phyloP scores from a whole-genome alignment of 2,329 filamentous ascomycete genomes.

The Colletotrichum sp. region DNA sequence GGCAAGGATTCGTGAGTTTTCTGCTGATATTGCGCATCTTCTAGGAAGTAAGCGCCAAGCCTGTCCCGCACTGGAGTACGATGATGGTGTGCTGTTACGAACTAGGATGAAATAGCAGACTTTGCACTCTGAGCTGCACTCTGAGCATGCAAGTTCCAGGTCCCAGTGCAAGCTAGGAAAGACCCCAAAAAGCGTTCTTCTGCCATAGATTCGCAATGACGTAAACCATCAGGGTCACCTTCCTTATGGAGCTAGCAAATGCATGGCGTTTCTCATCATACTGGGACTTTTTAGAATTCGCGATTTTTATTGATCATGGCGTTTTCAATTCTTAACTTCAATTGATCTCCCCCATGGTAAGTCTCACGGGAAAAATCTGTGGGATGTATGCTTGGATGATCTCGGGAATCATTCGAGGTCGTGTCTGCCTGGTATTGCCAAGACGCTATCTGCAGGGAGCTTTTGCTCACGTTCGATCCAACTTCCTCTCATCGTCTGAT shows the following conservation, averaged over 20 bases:
- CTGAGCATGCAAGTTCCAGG: background rate
- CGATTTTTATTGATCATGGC: background rate
- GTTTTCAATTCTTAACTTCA: background rate
- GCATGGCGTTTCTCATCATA: background rate
- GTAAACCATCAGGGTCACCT: background rate
- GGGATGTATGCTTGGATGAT: background rate
- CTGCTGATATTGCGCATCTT: background rate
- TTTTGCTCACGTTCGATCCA: background rate
- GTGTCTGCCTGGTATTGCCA: background rate
- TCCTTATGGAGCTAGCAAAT: conserved; percentile 10
- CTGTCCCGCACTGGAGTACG: background rate
- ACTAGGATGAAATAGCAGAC: background rate
- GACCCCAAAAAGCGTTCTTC: background rate
- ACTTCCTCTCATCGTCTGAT: background rate
- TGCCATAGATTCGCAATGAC: background rate
- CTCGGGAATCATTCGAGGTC: background rate
- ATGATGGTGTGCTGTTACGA: background rate
- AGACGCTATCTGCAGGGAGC: background rate
- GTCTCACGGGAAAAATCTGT: background rate
- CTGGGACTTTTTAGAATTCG: background rate
- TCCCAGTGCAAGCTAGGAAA: background rate
- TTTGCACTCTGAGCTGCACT: background rate
- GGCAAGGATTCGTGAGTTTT: no score
- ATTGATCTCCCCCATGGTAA: background rate
- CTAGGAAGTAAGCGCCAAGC: background rate